phyloP scores from a whole-genome alignment of 2,329 filamentous ascomycete genomes.

The Aureobasidium subglaciale region DNA sequence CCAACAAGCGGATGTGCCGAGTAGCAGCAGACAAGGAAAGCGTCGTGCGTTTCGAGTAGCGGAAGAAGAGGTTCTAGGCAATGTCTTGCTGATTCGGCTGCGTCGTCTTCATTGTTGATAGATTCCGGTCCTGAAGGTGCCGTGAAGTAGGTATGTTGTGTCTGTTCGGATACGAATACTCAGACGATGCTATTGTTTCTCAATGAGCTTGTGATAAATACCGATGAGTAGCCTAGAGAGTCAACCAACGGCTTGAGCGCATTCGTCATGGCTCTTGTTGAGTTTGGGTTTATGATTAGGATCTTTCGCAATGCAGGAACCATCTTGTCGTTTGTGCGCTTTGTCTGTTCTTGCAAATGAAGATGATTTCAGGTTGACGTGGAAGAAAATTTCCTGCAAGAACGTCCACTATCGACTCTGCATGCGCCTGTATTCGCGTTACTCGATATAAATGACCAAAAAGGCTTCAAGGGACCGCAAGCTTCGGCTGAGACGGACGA shows the following conservation, averaged over 20 bases:
- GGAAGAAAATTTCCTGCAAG: background rate
- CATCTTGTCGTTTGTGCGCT: conserved; percentile 8
- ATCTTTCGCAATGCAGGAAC: conserved; percentile 33
- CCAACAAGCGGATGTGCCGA: conserved; percentile 73
- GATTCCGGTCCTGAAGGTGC: conserved; percentile 60
- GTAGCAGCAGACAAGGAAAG: conserved; percentile 83
- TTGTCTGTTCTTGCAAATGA: background rate
- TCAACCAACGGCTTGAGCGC: conserved; percentile 50
- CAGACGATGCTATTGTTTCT: conserved; percentile 8
- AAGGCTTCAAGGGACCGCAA: background rate
- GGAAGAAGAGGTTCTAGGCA: conserved; percentile 52
- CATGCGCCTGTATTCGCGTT: conserved; percentile 10
- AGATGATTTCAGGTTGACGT: background rate
- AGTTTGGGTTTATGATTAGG: conserved; percentile 75
- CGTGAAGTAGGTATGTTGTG: conserved; percentile 56
- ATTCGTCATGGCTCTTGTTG: conserved; percentile 63
- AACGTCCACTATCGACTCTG: background rate
- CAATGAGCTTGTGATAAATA: conserved; percentile 32
- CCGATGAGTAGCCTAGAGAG: conserved; percentile 37
- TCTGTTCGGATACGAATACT: conserved; percentile 36
- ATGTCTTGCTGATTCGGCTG: conserved; percentile 53
- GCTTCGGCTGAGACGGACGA: conserved; percentile 8
- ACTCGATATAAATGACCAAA: conserved; percentile 15
- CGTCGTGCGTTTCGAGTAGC: conserved; percentile 52
- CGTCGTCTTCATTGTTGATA: conserved; percentile 70